Percentiles rank a stretch among this genome's conserved stretches.
These are phyloP conservation scores for Platanus orientalis DNA, from an alignment of 164 flowering plant species.

Conservation along the genomic window DNA sequence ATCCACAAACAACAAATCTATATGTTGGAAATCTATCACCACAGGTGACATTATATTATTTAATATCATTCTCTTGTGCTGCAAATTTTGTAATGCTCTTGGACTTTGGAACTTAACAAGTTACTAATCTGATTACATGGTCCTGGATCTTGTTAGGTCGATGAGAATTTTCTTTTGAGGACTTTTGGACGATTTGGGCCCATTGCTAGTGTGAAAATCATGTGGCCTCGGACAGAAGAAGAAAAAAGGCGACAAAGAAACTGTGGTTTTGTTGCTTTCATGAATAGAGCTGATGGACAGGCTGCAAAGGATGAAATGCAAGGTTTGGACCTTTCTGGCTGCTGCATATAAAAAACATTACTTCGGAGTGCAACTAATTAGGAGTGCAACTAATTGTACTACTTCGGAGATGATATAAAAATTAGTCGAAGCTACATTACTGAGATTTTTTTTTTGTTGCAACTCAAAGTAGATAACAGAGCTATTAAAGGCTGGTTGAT, in stretches of 20 bases:
- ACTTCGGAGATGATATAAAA: no score
- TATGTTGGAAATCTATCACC: conserved; percentile 99
- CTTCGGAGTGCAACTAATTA: no score
- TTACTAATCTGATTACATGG: not conserved
- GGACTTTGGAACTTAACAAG: not conserved
- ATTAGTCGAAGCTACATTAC: no score
- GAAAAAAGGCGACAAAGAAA: conserved; percentile 90
- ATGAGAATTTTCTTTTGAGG: conserved; percentile 93
- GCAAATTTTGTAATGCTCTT: not conserved
- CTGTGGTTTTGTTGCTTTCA: conserved; percentile 99
- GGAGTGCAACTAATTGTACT: no score
- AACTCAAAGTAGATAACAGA: no score
- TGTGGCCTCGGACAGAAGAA: conserved; percentile 99
- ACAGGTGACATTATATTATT: conserved; percentile 44
- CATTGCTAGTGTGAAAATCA: conserved; percentile 97
- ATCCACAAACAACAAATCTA: conserved; percentile 97
- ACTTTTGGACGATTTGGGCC: conserved; percentile 99
- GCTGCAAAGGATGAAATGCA: conserved; percentile 99
- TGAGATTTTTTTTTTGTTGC: no score
- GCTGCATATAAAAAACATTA: not conserved
- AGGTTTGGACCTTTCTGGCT: conserved; percentile 40
- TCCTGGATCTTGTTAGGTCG: conserved; percentile 50
- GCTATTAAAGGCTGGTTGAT: no score
- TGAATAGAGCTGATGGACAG: conserved; percentile 98
- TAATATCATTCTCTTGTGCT: not conserved